phyloP scores from a whole-genome alignment of 108 stramenopile species.

The Fragilariopsis cylindrus region DNA sequence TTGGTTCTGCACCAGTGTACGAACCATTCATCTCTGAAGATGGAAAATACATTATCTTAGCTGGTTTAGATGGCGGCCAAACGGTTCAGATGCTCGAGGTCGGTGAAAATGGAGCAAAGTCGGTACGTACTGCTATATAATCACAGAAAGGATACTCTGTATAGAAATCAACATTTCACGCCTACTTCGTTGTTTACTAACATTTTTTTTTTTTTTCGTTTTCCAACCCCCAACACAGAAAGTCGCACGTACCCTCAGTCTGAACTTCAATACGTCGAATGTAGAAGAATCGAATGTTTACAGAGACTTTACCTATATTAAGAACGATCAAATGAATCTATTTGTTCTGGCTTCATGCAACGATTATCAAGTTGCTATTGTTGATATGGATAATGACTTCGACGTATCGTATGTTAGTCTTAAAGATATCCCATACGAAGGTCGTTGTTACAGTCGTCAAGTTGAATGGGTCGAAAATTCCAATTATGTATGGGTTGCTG shows the following conservation, averaged over 20 bases:
- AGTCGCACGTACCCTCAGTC: neutral
- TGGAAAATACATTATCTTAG: conserved; percentile 25
- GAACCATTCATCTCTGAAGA: conserved; percentile 18
- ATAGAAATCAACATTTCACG: neutral
- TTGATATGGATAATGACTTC: conserved; percentile 3
- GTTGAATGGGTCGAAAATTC: conserved; percentile 34
- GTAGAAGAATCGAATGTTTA: conserved; percentile 4
- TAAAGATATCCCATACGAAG: neutral
- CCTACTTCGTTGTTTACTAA: neutral
- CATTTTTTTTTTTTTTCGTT: neutral
- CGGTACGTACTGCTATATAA: neutral
- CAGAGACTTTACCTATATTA: conserved; percentile 24
- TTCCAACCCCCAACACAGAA: neutral
- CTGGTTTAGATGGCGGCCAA: conserved; percentile 19
- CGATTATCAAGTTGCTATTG: conserved; percentile 27
- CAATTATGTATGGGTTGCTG: conserved; percentile 32
- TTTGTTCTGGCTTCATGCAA: conserved; percentile 19
- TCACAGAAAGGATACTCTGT: no score
- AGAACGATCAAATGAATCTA: neutral
- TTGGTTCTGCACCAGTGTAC: conserved; percentile 15
- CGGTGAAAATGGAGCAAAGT: conserved; percentile 1
- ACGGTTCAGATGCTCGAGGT: conserved; percentile 14
- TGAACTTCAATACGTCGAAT: conserved; percentile 9
- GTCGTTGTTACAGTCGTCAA: neutral
- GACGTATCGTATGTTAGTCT: neutral